Evolutionary conservation across 2,329 filamentous ascomycete genomes (phyloP), one percentile per base, ranked within the genome.

Genomic region (Clonostachys byssicola): DNA sequence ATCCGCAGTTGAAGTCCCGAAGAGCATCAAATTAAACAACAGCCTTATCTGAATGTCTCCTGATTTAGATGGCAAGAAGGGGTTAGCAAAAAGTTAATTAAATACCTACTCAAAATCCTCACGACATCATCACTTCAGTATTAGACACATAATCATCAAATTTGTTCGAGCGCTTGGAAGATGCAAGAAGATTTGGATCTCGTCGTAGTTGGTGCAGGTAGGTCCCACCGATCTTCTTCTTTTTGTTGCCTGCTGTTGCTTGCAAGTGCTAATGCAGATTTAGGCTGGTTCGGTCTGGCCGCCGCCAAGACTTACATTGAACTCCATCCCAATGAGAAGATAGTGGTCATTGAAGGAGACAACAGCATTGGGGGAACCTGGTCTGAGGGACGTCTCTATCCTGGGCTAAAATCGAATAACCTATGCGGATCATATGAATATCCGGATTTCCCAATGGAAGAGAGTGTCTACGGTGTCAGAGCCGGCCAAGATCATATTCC

Each of bases 401-500:
- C 82, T 0, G 82, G 81, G 2, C 72, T 92, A 43, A 86, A 82
- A 56, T 83, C 80, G 44, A 92, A 92, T 64, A 91, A 91, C 57
- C 76, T 89, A 60, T 62, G 84, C 13, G 86, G 87, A 4, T 86
- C 81, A 0, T 89, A 85, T 54, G 85, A 92, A 61, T 90, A 80
- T 56, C 80, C 81, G 0, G 88, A 89, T 55, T 89, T 88, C 50
- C 85, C 85, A 14, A 85, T 92, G 81, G 71, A 75, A 49, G 63
- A 67, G 7, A 73, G 73, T 17, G 71, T 65, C 0, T 84, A 78
- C 54, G 70, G 68, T 2, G 62, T 80, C 20, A 59, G 69, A 42
- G 60, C 64, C 1, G 68, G 68, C 5, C 23, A 23, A 8, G 55
- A 76, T 52, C 69, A 77, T 51, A 75, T 80, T 9, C 67, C 76